These are phyloP conservation scores for Paraphaeosphaeria sporulosa DNA, from an alignment of 2,329 filamentous ascomycete species.

Conservation along the genomic window DNA sequence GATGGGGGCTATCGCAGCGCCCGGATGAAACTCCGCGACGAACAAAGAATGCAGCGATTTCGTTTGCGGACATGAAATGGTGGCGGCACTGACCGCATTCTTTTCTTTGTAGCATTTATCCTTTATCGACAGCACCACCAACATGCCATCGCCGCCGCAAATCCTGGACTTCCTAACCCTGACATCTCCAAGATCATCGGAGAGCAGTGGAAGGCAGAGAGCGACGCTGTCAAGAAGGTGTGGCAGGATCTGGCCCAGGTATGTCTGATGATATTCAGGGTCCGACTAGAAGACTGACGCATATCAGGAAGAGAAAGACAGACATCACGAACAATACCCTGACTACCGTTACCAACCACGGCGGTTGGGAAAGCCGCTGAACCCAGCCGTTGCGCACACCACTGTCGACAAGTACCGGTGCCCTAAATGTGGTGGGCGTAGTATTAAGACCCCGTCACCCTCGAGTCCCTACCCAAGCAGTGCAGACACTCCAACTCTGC, in stretches of 20 bases:
- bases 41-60: slow-evolving; percentile 43
- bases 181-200: slow-evolving; percentile 98
- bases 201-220: slow-evolving; percentile 84
- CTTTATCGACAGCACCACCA: slow-evolving; percentile 95
- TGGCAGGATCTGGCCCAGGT: slow-evolving; percentile 92
- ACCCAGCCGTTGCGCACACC: slow-evolving; percentile 40
- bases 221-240: slow-evolving; percentile 75
- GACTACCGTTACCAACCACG: slow-evolving; percentile 94
- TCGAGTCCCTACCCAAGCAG: slow-evolving; percentile 63
- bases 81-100: slow-evolving; percentile 19
- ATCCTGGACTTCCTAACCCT: slow-evolving; percentile 92
- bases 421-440: slow-evolving; percentile 74
- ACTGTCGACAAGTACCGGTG: slow-evolving; percentile 63
- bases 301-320: slow-evolving; percentile 80
- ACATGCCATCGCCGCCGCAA: slow-evolving; percentile 76
- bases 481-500: slow-evolving; percentile 49
- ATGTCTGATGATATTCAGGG: slow-evolving; percentile 26
- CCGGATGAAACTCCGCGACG: slow-evolving; percentile 18
- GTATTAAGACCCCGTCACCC: slow-evolving; percentile 68
- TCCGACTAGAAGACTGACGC: slow-evolving; percentile 19
- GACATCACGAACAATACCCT: slow-evolving; percentile 88
- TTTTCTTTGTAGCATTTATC: slow-evolving; percentile 80
- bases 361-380: slow-evolving; percentile 48
- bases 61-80: slow-evolving; percentile 30
- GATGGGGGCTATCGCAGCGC: slow-evolving; percentile 15